A percentile compares a stretch with the other conserved stretches of the same genome.
These are phyloP conservation scores for Paulownia fortunei DNA, from an alignment of 257 asterid genomes.

Conservation along the genomic window DNA sequence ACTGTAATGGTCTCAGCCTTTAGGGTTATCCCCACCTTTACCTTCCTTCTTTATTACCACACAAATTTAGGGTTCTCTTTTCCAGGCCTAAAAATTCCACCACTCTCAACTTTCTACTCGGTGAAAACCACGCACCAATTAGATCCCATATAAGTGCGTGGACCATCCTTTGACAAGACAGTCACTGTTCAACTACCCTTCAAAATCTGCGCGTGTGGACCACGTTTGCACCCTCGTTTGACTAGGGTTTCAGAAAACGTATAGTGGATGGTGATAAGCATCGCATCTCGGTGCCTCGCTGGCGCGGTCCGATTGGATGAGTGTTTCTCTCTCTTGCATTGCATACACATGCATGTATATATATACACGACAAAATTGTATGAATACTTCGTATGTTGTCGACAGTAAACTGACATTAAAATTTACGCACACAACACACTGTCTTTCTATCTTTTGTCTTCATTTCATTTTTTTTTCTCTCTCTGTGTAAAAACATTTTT, in stretches of 20 bases:
- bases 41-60: constrained; percentile 46
- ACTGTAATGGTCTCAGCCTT: constrained; percentile 14
- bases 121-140: constrained; percentile 28
- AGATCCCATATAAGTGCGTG: constrained; percentile 20
- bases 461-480: constrained; percentile 27
- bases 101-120: background rate
- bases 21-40: constrained; percentile 51
- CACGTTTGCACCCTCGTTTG: constrained; percentile 34
- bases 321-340: constrained; percentile 30
- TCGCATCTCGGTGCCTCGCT: constrained; percentile 39
- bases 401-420: constrained; percentile 35
- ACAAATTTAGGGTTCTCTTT: constrained; percentile 50
- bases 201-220: constrained; percentile 20
- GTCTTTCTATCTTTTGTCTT: constrained; percentile 27
- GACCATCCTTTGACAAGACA: constrained; percentile 30
- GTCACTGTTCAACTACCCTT: constrained; percentile 1
- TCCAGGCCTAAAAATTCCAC: background rate
- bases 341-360: constrained; percentile 15
- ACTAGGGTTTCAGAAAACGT: constrained; percentile 46
- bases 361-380: constrained; percentile 20
- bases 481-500: constrained; percentile 28
- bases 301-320: constrained; percentile 43
- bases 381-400: constrained; percentile 26
- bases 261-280: constrained; percentile 45
- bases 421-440: constrained; percentile 20